Evolutionary conservation across 345 rosid species (phyloP), one percentile per base, ranked within the genome.

Genomic region (Citrus glauca): DNA sequence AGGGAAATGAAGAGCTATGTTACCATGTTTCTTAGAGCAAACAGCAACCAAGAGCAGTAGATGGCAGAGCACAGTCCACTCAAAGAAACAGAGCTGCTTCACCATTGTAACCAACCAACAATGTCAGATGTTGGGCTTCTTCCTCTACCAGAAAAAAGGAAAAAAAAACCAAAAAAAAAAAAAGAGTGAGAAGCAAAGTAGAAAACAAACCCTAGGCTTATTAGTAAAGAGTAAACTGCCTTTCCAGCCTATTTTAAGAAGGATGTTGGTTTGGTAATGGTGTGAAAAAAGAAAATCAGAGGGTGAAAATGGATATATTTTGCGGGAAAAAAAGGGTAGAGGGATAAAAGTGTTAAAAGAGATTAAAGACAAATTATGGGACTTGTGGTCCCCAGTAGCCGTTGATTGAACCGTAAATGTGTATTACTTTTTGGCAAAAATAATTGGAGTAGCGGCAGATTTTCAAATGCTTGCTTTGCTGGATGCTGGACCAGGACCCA

Each of bases 11-110:
- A 62, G 40, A 48, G 19, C 7, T 32, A 78, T 70, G 37, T 77
- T 87, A 94, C 95, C 94, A 64, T 86, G 87, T 56, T 77, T 69
- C 37, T 85, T 86, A 89, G 91, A 89, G 88, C 62, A 78, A 85
- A 87, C 94, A 69, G 69, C 73, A 74, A 83, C 76, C 30, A 88
- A 40, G 53, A 87, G 84, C 53, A 84, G 84, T 25, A 88, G 86
- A 78, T 69, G 78, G 73, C 32, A 78, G 27, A 88, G 79, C 25
- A 77, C 71, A 55, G 79, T 77, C 84, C 86, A 87, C 72, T 24
- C 65, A 45, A 32, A 78, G 75, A 71, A 69, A 75, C 69, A 69
- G 63, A 75, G 80, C 79, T 73, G 78, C 76, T 72, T 80, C 77
- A 27, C 32, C 83, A 64, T 74, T 57, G 40, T 24, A 76, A 74